These are phyloP conservation scores for Carpinus viminea DNA, from an alignment of 306 rosid species.

Conservation along the genomic window DNA sequence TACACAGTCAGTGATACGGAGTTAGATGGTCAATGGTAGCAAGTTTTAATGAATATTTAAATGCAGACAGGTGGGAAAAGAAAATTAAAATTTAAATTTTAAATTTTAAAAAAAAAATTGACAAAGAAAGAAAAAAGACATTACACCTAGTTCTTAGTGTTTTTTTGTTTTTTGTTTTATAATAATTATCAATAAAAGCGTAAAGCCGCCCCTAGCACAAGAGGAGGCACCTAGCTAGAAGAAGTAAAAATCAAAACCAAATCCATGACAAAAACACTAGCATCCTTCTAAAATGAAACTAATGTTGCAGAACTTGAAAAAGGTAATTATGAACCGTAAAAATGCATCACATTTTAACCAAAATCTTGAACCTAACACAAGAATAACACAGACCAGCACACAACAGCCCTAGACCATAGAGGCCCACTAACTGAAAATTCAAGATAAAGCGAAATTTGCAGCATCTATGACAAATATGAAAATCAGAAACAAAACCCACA, in stretches of 20 bases:
- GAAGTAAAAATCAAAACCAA: not conserved
- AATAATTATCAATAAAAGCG: too few relatives aligned
- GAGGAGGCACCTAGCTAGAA: too few relatives aligned
- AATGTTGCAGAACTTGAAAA: not conserved
- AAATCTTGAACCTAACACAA: not conserved
- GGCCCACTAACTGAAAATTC: slow-evolving; percentile 18
- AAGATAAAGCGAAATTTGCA: slow-evolving; percentile 21
- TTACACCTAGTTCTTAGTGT: not conserved
- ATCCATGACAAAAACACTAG: not conserved
- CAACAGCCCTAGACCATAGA: slow-evolving; percentile 3
- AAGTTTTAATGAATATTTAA: not conserved
- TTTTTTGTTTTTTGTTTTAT: not conserved
- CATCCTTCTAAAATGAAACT: slow-evolving; percentile 1
- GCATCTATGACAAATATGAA: slow-evolving; percentile 4
- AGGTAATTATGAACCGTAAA: not conserved
- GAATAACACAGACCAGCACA: slow-evolving; percentile 27
- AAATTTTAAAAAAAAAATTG: too few relatives aligned
- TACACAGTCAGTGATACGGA: not conserved
- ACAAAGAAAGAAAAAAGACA: not conserved
- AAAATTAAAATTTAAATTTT: too few relatives aligned
- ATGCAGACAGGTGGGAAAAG: slow-evolving; percentile 6
- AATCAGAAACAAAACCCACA: slow-evolving; percentile 7
- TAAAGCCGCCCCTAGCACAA: too few relatives aligned
- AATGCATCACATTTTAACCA: slow-evolving; percentile 15
- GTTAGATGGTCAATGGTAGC: not conserved